A percentile compares a stretch with the other conserved stretches of the same genome.
These are phyloP conservation scores for Globisporangium uncinulatum DNA, from an alignment of 352 stramenopile genomes.

Conservation along the genomic window DNA sequence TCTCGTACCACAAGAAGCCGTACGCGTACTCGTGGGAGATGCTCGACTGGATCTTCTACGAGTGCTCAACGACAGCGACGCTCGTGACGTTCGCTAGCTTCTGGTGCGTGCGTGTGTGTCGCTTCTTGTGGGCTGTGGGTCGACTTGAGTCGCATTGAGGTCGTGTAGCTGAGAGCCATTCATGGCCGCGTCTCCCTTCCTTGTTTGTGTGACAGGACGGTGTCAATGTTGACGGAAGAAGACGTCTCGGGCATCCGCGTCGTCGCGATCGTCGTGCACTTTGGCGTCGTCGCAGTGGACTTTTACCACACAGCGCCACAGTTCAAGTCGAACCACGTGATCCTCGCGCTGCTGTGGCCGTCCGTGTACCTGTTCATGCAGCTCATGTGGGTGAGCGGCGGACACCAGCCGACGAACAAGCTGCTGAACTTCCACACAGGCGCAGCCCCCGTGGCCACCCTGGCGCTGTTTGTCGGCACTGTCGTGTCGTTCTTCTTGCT, in stretches of 20 bases:
- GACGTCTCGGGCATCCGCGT: slow-evolving; percentile 23
- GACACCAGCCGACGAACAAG: slow-evolving; percentile 49
- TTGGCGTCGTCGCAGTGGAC: slow-evolving; percentile 39
- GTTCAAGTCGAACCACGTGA: slow-evolving; percentile 59
- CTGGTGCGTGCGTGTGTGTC: slow-evolving; percentile 41
- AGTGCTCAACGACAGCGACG: slow-evolving; percentile 41
- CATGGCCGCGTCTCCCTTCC: slow-evolving; percentile 5
- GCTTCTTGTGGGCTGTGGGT: no score
- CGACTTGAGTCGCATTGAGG: no score
- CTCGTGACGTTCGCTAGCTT: slow-evolving; percentile 46
- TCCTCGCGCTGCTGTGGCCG: slow-evolving; percentile 51
- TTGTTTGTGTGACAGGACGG: slow-evolving; percentile 17
- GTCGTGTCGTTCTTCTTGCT: slow-evolving; percentile 37
- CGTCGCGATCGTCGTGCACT: slow-evolving; percentile 32
- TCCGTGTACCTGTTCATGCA: slow-evolving; percentile 49
- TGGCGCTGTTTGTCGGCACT: slow-evolving; percentile 31
- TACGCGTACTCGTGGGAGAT: slow-evolving; percentile 58
- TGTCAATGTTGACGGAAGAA: slow-evolving; percentile 34
- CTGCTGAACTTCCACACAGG: slow-evolving; percentile 55
- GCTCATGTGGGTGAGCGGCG: slow-evolving; percentile 45
- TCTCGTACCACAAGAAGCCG: slow-evolving; percentile 45
- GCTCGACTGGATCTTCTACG: slow-evolving; percentile 60
- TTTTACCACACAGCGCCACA: slow-evolving; percentile 58
- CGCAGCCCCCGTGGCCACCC: slow-evolving; percentile 25
- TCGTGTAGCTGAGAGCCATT: background rate